These are phyloP conservation scores for Ceratobasidium sp. DNA, from an alignment of 1,284 basidiomycete species.

Conservation along the genomic window DNA sequence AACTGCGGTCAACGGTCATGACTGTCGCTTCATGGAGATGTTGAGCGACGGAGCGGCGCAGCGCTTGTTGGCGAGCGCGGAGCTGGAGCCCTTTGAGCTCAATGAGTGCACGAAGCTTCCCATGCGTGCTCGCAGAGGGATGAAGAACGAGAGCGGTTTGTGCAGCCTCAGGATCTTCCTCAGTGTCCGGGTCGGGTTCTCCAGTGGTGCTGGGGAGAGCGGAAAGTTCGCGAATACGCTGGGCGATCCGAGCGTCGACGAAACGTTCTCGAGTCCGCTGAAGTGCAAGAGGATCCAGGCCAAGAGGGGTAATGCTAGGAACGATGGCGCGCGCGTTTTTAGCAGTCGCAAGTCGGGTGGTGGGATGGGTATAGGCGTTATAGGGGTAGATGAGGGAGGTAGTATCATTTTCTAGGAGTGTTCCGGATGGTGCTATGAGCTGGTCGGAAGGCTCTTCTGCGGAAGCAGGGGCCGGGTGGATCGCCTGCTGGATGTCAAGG, in stretches of 20 bases:
- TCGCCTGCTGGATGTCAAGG: slow-evolving; percentile 79
- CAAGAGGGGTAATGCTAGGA: slow-evolving; percentile 90
- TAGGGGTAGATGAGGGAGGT: slow-evolving; percentile 91
- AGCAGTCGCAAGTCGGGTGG: slow-evolving; percentile 72
- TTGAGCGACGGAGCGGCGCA: slow-evolving; percentile 88
- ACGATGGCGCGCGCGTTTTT: slow-evolving; percentile 84
- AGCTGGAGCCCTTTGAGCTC: slow-evolving; percentile 94
- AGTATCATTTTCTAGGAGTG: slow-evolving; percentile 78
- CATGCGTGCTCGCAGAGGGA: slow-evolving; percentile 69
- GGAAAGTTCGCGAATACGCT: slow-evolving; percentile 92
- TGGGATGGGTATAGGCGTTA: slow-evolving; percentile 92
- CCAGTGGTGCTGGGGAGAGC: slow-evolving; percentile 83
- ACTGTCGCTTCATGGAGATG: slow-evolving; percentile 91
- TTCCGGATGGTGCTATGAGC: slow-evolving; percentile 41
- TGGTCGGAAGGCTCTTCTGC: slow-evolving; percentile 51
- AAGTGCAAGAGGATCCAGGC: slow-evolving; percentile 91
- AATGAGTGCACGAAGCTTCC: slow-evolving; percentile 90
- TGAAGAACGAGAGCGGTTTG: slow-evolving; percentile 54
- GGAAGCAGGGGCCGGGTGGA: slow-evolving; percentile 63
- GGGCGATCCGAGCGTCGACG: slow-evolving; percentile 88
- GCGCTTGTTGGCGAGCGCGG: slow-evolving; percentile 86
- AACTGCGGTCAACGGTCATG: slow-evolving; percentile 89
- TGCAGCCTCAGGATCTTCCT: slow-evolving; percentile 59
- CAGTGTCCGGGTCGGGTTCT: slow-evolving; percentile 70
- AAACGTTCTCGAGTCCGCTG: slow-evolving; percentile 92